Evolutionary conservation across 805 yeast species (phyloP), one percentile per base, ranked within the genome.

Genomic region (Wickerhamomyces chambardii): DNA sequence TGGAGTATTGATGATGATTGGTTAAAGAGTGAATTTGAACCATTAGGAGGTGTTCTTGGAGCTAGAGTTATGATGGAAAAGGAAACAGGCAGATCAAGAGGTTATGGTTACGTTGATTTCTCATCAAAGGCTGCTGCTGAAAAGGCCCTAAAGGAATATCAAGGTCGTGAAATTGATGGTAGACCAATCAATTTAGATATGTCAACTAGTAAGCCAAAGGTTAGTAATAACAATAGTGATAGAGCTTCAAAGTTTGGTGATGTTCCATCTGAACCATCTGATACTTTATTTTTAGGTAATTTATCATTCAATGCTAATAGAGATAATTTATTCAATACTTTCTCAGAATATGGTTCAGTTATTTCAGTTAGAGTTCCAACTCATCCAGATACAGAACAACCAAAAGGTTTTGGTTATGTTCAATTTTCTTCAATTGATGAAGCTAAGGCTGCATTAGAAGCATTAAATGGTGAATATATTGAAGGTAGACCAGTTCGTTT

Each of bases 321-420:
- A 66, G 95, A 89, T 60, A 65, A 65, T 42, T 68, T 92, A 48
- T 80, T 70, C 61, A 77, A 73, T 50, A 59, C 76, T 29, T 92
- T 92, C 55, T 76, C 81, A 48, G 75, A 73, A 55, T 72, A 73
- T 61, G 97, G 96, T 59, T 71, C 73, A 43, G 85, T 92, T 42
- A 65, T 86, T 37, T 84, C 95, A 43, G 89, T 87, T 50, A 82
- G 98, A 71, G 70, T 92, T 48, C 98, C 98, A 63, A 90, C 97
- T 30, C 94, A 92, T 68, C 97, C 96, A 56, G 97, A 90, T 63
- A 89, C 97, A 46, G 95, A 87, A 63, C 96, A 90, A 69, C 95
- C 95, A 63, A 92, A 92, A 77, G 98, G 98, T 50, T 92, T 92
- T 68, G 98, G 97, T 48, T 92, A 92, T 65, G 96, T 90, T 39